These are phyloP conservation scores for Vitis hybrid DNA, from an alignment of 177 flowering plant species.

Conservation along the genomic window DNA sequence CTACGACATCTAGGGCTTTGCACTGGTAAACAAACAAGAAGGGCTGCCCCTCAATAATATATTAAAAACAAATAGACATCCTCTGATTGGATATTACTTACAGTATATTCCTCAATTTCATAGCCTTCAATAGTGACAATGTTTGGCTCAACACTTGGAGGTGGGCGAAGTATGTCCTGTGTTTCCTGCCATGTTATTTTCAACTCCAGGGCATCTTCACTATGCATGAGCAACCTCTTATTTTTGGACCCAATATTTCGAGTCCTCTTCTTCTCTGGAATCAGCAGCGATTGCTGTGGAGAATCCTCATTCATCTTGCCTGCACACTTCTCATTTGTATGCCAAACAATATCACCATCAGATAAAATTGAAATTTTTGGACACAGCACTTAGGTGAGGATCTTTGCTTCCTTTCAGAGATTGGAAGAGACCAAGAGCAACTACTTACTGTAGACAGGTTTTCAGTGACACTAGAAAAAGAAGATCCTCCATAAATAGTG, in stretches of 20 bases:
- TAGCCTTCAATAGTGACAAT: conserved; percentile 74
- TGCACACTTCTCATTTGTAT: conserved; percentile 43
- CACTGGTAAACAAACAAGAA: background rate
- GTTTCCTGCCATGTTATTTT: conserved; percentile 97
- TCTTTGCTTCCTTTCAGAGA: conserved; percentile 55
- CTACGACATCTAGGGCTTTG: too few relatives aligned
- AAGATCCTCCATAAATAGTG: conserved; percentile 34
- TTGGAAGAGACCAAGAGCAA: conserved; percentile 50
- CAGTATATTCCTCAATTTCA: conserved; percentile 94
- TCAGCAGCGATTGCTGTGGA: conserved; percentile 27
- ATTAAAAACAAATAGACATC: background rate
- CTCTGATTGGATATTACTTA: conserved; percentile 31
- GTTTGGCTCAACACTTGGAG: conserved; percentile 68
- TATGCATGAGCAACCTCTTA: conserved; percentile 78
- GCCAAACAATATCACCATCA: conserved; percentile 46
- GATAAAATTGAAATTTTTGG: conserved; percentile 38
- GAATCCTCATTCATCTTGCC: conserved; percentile 32
- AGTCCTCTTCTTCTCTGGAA: conserved; percentile 63
- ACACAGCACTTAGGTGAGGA: conserved; percentile 41
- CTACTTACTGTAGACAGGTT: conserved; percentile 43
- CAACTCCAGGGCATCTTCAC: conserved; percentile 82
- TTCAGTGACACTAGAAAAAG: conserved; percentile 44
- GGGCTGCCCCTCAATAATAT: background rate
- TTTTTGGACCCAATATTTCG: conserved; percentile 81
- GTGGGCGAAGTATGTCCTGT: conserved; percentile 91